Conservation (phyloP, 768 basidiomycete species). For the Amanita inopinata region DNA sequence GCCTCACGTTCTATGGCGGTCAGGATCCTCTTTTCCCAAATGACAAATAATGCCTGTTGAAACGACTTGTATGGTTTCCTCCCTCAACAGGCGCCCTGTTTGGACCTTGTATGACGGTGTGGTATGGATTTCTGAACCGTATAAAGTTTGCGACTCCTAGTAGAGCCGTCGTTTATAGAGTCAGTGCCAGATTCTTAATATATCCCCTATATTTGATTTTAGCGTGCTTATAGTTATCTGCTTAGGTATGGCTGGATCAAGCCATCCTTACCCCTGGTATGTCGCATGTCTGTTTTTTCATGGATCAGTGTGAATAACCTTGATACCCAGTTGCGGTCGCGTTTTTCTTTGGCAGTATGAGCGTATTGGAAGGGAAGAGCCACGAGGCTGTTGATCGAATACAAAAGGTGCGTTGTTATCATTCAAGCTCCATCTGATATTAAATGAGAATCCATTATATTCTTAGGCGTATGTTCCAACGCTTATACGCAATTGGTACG, state of each 20-base stretch:
- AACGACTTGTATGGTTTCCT: background rate
- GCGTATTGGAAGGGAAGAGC: constrained; percentile 67
- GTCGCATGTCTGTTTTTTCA: constrained; percentile 7
- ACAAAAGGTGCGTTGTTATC: constrained; percentile 26
- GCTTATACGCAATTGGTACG: constrained; percentile 66
- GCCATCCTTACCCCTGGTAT: constrained; percentile 61
- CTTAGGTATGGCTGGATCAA: constrained; percentile 77
- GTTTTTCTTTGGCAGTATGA: constrained; percentile 65
- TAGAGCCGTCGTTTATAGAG: constrained; percentile 51
- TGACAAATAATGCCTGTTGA: background rate
- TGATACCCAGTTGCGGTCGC: constrained; percentile 29
- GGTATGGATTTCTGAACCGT: constrained; percentile 67
- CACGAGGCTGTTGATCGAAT: constrained; percentile 37
- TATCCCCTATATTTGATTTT: background rate
- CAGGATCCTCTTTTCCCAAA: constrained; percentile 9
- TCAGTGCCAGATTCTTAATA: constrained; percentile 25
- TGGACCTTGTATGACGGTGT: constrained; percentile 74
- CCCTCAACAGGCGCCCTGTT: constrained; percentile 64
- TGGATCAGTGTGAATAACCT: background rate
- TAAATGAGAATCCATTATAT: too few relatives aligned
- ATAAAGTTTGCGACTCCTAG: constrained; percentile 58
- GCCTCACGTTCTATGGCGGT: constrained; percentile 71
- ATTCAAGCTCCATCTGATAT: background rate
- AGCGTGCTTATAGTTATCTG: background rate
- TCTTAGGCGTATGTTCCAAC: constrained; percentile 70